Conservation (phyloP, 2,329 filamentous ascomycete genomes). For the Penicillium decumbens region DNA sequence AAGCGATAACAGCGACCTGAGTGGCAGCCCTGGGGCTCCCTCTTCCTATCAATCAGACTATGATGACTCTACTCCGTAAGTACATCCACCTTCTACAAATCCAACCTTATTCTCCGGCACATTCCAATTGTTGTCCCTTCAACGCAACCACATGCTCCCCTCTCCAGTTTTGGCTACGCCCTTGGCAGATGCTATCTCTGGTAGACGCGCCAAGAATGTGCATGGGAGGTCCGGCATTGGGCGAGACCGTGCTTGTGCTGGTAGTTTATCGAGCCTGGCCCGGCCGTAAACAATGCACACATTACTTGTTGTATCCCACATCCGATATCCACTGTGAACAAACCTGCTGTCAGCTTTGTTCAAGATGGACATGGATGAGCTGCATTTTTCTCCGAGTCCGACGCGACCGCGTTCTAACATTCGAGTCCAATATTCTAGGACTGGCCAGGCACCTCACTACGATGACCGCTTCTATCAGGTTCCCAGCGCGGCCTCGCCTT, state of each 20-base stretch:
- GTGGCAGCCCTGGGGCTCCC: slow-evolving; percentile 20
- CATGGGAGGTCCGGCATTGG: slow-evolving; percentile 1
- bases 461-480: slow-evolving; percentile 27
- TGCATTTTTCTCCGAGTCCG: slow-evolving; percentile 2
- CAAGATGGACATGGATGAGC: slow-evolving; percentile 12
- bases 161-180: slow-evolving; percentile 3
- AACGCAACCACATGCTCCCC: slow-evolving; percentile 13
- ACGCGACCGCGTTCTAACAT: slow-evolving; percentile 22
- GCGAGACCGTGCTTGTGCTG: background rate
- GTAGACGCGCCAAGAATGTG: slow-evolving; percentile 3
- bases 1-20: slow-evolving; percentile 33
- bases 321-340: slow-evolving; percentile 1
- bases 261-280: background rate
- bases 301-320: slow-evolving; percentile 1
- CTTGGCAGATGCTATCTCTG: slow-evolving; percentile 7
- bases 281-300: slow-evolving; percentile 9
- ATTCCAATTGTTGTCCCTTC: slow-evolving; percentile 26
- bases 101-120: slow-evolving; percentile 12
- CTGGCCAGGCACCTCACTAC: slow-evolving; percentile 13
- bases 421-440: slow-evolving; percentile 16
- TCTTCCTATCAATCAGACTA: slow-evolving; percentile 23
- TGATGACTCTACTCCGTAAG: slow-evolving; percentile 37
- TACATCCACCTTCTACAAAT: slow-evolving; percentile 16
- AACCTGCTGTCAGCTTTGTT: background rate
- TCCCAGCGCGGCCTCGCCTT: slow-evolving; percentile 27